A percentile compares a stretch with the other conserved stretches of the same genome.
These are phyloP conservation scores for Erodium maritimum DNA, from an alignment of 345 rosid genomes.

Conservation along the genomic window DNA sequence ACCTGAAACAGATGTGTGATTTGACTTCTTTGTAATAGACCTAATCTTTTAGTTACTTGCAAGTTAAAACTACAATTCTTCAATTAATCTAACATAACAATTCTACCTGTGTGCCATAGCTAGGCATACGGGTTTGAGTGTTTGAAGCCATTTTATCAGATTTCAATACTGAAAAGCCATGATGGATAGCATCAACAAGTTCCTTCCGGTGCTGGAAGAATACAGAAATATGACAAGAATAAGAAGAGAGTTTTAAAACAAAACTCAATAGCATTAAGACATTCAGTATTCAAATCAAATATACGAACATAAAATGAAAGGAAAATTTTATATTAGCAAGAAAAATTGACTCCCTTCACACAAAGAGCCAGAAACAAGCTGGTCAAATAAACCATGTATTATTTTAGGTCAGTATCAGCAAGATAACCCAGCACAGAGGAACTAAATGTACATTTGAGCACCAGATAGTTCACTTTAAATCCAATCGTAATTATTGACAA, in stretches of 20 bases:
- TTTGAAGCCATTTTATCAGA: constrained; percentile 57
- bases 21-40: background rate
- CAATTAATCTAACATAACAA: background rate
- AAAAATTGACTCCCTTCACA: background rate
- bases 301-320: background rate
- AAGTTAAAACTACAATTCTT: background rate
- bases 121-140: constrained; percentile 73
- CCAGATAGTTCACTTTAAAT: no score
- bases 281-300: no score
- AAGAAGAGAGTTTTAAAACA: background rate
- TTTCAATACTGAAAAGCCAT: constrained; percentile 53
- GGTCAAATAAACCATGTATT: no score
- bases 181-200: constrained; percentile 83
- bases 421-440: no score
- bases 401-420: no score
- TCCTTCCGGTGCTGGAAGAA: constrained; percentile 74
- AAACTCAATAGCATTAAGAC: background rate
- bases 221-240: background rate
- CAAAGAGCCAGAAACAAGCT: no score
- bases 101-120: constrained; percentile 90
- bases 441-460: no score
- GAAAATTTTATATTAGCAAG: no score
- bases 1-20: constrained; percentile 40
- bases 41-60: background rate
- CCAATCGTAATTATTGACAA: no score